A percentile compares a stretch with the other conserved stretches of the same genome.
phyloP scores from a whole-genome alignment of 2,329 filamentous ascomycete species.

The Elsinoe australis region DNA sequence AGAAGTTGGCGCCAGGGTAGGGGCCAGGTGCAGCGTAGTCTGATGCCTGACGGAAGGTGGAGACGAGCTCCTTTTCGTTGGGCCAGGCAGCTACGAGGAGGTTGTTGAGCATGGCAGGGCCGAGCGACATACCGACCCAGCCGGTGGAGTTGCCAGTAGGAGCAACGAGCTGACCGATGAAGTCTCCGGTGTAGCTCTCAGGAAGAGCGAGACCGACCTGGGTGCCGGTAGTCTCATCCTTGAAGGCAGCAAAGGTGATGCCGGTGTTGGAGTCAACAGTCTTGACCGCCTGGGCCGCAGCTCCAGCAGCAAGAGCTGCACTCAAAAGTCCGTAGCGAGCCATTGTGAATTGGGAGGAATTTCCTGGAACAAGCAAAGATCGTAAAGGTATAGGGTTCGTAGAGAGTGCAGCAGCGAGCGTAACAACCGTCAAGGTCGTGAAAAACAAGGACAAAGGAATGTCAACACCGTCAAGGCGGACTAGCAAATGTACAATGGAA shows the following conservation, averaged over 20 bases:
- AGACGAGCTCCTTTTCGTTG: slow-evolving; percentile 39
- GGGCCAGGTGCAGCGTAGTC: slow-evolving; percentile 43
- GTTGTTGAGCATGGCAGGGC: slow-evolving; percentile 42
- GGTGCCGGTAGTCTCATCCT: slow-evolving; percentile 36
- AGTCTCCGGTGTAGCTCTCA: slow-evolving; percentile 42
- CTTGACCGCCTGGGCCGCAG: slow-evolving; percentile 19
- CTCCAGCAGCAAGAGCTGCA: slow-evolving; percentile 16
- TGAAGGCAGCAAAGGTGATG: slow-evolving; percentile 40
- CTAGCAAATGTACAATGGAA: slow-evolving; percentile 15
- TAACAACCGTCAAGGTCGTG: slow-evolving; percentile 18
- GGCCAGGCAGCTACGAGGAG: slow-evolving; percentile 47
- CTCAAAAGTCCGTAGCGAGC: slow-evolving; percentile 18
- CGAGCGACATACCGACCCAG: slow-evolving; percentile 45
- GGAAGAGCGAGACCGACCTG: slow-evolving; percentile 47
- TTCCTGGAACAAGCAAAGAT: background rate
- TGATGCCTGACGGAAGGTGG: slow-evolving; percentile 39
- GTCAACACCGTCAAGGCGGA: slow-evolving; percentile 19
- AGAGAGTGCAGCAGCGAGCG: slow-evolving; percentile 3
- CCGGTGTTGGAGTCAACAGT: slow-evolving; percentile 41
- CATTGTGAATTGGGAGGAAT: slow-evolving; percentile 14
- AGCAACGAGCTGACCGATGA: slow-evolving; percentile 49
- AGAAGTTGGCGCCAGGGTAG: slow-evolving; percentile 37
- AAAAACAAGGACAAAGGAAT: slow-evolving; percentile 10
- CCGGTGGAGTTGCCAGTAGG: slow-evolving; percentile 38
- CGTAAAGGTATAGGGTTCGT: slow-evolving; percentile 6